phyloP scores from a whole-genome alignment of 2,329 filamentous ascomycete genomes.

The Fusarium floridanum region DNA sequence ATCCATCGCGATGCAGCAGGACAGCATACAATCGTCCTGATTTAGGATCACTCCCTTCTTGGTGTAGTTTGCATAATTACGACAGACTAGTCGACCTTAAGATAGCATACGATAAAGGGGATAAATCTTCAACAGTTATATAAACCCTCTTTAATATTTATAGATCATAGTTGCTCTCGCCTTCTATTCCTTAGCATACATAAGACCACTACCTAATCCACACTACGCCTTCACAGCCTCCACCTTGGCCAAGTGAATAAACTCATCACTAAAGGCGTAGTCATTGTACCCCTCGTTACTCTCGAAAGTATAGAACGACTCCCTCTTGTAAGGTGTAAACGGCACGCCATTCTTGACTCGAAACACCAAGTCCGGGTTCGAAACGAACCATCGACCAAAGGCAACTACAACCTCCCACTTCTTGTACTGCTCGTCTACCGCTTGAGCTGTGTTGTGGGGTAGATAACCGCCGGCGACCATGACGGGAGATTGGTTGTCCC shows the following conservation, averaged over 20 bases:
- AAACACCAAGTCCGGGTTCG: constrained; percentile 55
- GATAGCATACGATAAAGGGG: too few species aligned
- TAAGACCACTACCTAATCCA: background rate
- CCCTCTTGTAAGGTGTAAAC: constrained; percentile 54
- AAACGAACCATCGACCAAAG: constrained; percentile 53
- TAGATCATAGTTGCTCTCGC: background rate
- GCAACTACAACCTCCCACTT: constrained; percentile 45
- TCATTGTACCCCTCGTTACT: constrained; percentile 47
- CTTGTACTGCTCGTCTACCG: constrained; percentile 43
- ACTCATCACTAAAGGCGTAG: constrained; percentile 46
- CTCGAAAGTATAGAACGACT: constrained; percentile 54
- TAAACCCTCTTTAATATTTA: too few species aligned
- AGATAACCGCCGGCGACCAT: constrained; percentile 50
- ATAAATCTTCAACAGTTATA: too few species aligned
- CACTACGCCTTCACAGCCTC: background rate
- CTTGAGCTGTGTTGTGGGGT: constrained; percentile 39
- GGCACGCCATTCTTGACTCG: constrained; percentile 54
- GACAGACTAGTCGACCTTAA: too few species aligned
- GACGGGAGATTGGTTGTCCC: constrained; percentile 50
- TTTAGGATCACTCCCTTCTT: too few species aligned
- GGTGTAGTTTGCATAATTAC: too few species aligned
- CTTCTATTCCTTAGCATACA: background rate
- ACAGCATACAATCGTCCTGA: background rate
- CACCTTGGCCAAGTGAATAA: background rate
- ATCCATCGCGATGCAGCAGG: background rate